Percentiles rank a stretch among this genome's conserved stretches.
phyloP scores from a whole-genome alignment of 176 grass and related monocot genomes.

The Oryza meyeriana region DNA sequence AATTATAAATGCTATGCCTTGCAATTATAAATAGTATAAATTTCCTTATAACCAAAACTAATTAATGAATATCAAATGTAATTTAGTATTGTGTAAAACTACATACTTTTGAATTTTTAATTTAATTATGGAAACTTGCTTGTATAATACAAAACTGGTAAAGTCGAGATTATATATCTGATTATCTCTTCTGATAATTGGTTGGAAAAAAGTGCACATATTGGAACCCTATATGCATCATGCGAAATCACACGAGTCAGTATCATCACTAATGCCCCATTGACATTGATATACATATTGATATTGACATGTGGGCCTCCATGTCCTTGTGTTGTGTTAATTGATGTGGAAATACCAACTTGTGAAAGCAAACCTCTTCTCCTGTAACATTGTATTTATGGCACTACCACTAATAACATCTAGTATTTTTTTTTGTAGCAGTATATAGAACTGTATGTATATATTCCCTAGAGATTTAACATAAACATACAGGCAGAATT shows the following conservation, averaged over 20 bases:
- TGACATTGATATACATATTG: slow-evolving; percentile 15
- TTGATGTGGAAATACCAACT: slow-evolving; percentile 35
- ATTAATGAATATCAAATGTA: background rate
- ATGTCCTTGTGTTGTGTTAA: slow-evolving; percentile 12
- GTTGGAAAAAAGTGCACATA: background rate
- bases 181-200: background rate
- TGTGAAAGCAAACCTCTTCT: background rate
- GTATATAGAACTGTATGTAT: background rate
- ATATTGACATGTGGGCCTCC: slow-evolving; percentile 21
- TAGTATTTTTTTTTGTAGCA: background rate
- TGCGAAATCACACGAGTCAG: background rate
- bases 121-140: background rate
- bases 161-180: background rate
- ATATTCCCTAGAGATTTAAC: background rate
- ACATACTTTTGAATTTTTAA: background rate
- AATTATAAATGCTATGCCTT: background rate
- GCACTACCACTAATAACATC: background rate
- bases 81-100: background rate
- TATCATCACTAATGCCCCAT: slow-evolving; percentile 37
- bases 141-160: background rate
- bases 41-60: background rate
- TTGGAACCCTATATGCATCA: background rate
- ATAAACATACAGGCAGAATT: background rate
- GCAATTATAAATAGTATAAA: background rate
- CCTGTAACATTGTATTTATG: background rate